Evolutionary conservation across 108 stramenopile species (phyloP).

Genomic region (Mediolabrus comicus): DNA sequence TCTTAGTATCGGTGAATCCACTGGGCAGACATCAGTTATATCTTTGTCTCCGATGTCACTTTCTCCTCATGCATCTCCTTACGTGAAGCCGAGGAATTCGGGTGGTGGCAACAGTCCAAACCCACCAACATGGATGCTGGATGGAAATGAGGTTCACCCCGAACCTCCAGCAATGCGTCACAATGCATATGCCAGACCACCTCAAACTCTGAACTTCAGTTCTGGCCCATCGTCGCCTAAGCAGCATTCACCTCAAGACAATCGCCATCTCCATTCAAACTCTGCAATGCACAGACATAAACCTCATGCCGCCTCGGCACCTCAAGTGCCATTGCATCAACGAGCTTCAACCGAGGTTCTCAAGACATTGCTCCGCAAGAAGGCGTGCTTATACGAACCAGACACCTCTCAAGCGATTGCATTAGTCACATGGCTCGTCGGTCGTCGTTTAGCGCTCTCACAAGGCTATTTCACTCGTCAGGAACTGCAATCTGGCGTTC

Average conservation of each 20-base stretch:
- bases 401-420: conserved; percentile 82
- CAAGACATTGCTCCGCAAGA: conserved; percentile 87
- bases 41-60: conserved; percentile 35
- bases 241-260: conserved; percentile 3
- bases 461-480: conserved; percentile 83
- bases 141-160: conserved; percentile 28
- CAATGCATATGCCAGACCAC: neutral
- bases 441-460: conserved; percentile 69
- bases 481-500: conserved; percentile 84
- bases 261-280: neutral
- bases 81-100: conserved; percentile 11
- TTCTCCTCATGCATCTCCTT: conserved; percentile 38
- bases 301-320: conserved; percentile 15
- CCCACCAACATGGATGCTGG: conserved; percentile 38
- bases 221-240: neutral
- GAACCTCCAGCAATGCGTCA: conserved; percentile 12
- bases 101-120: neutral
- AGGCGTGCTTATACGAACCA: conserved; percentile 88
- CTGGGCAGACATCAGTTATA: conserved; percentile 42
- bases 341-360: conserved; percentile 78
- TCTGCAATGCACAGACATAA: conserved; percentile 10
- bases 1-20: conserved; percentile 37
- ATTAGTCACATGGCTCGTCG: conserved; percentile 86
- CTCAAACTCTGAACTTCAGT: neutral
- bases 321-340: conserved; percentile 12